Conservation (phyloP, 1,139 yeast species). For the Candida gigantensis region DNA sequence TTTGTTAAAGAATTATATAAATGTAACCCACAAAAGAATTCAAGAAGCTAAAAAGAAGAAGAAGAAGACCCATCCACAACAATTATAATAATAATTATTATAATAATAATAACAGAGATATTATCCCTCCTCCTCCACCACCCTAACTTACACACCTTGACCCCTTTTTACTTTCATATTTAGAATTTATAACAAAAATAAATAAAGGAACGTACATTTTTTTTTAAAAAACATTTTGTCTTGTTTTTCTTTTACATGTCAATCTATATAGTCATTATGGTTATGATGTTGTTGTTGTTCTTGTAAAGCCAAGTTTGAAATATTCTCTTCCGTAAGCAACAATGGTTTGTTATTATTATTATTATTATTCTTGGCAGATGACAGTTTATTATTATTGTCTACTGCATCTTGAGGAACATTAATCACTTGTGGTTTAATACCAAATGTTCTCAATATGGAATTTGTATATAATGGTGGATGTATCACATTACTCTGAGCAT, state of each 20-base stretch:
- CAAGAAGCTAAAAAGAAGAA: neutral
- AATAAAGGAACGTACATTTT: too few relatives aligned
- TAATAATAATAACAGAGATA: too few relatives aligned
- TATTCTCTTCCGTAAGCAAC: constrained; percentile 13
- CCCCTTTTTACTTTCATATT: too few relatives aligned
- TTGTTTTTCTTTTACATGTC: neutral
- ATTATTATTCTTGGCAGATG: constrained; percentile 2
- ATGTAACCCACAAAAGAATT: constrained; percentile 19
- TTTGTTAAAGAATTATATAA: constrained; percentile 84
- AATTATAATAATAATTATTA: neutral
- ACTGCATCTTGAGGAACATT: constrained; percentile 16
- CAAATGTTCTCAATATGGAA: constrained; percentile 40
- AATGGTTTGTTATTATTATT: constrained; percentile 4
- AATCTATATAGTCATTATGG: constrained; percentile 11
- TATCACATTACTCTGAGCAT: constrained; percentile 36
- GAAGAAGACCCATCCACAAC: neutral
- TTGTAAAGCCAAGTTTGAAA: constrained; percentile 8
- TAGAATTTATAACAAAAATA: too few relatives aligned
- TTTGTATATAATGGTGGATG: constrained; percentile 37
- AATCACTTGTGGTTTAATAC: constrained; percentile 48
- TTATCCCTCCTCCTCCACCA: too few relatives aligned
- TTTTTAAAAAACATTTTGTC: too few relatives aligned
- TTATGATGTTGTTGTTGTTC: neutral
- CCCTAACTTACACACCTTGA: too few relatives aligned
- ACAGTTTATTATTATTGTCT: too few relatives aligned